Evolutionary conservation across 176 grass and related monocot genomes (phyloP), one percentile per base, ranked within the genome.

Genomic region (Cocos nucifera): DNA sequence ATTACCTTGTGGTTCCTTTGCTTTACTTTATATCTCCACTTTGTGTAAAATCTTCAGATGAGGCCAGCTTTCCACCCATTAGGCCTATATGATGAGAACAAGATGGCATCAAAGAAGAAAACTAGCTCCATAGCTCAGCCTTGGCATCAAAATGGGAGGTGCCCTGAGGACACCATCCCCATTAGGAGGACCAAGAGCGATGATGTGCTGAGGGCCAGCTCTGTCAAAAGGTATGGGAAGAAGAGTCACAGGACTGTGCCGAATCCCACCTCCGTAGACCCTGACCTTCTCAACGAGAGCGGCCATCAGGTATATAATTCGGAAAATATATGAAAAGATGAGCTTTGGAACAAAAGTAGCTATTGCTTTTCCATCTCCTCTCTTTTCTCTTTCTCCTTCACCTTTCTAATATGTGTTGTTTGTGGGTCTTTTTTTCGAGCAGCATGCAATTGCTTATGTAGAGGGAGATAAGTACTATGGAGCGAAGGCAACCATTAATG

Each of bases 371-470:
- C 28, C 56, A n/a, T 50, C 44, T 58, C 17, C 26, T 54, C 6
- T 10, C 35, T 1, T 44, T 44, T 44, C 35, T 6, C 23, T 44
- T 44, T 10, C 9, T 14, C 35, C 35, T 44, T 44, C 35, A 3
- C 35, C 35, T 44, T 44, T 44, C 35, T 44, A 44, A 44, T 44
- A 23, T 1, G 23, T 44, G 8, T 44, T 44, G 35, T 44, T 44
- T 44, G 35, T 44, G 35, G 35, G 10, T 44, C 35, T 3, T 44
- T 58, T 58, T 52, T 51, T 58, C 21, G 72, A 62, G 21, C 64
- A 90, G 89, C 89, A 94, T 62, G 89, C 89, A 23, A 94, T 94
- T 61, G 84, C 84, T 51, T 94, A 94, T 70, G 81, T 88, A 64
- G 80, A 94, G 64, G 89, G 89, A 5, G 89, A 77, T 28, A 88